Evolutionary conservation across 176 grass and related monocot genomes (phyloP).

Genomic region (Guadua angustifolia): DNA sequence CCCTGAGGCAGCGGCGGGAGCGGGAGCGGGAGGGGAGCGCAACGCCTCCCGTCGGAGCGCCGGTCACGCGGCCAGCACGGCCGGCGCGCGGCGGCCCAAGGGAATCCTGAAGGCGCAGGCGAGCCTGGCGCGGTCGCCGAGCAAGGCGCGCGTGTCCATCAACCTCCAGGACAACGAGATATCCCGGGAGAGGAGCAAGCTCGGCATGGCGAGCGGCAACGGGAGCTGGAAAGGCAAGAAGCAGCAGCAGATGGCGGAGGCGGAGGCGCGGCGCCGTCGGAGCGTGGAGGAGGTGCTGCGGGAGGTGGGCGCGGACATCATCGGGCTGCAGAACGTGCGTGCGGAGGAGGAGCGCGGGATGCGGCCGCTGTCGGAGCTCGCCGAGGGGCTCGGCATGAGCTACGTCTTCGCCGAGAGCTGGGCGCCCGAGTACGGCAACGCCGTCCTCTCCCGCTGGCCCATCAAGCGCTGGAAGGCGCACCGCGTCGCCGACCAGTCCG

Average conservation of each 20-base stretch:
- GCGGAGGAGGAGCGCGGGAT: slow-evolving; percentile 89
- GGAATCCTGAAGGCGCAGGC: slow-evolving; percentile 86
- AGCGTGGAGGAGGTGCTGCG: slow-evolving; percentile 89
- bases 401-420: slow-evolving; percentile 99
- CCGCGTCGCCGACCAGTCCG: slow-evolving; percentile 75
- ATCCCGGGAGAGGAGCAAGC: slow-evolving; percentile 64
- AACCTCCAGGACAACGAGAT: slow-evolving; percentile 98
- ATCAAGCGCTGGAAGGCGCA: slow-evolving; percentile 84
- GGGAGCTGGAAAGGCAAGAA: slow-evolving; percentile 38
- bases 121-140: slow-evolving; percentile 52
- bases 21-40: neutral
- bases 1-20: neutral
- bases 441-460: slow-evolving; percentile 90
- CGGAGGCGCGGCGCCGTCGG: slow-evolving; percentile 44
- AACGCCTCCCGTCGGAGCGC: neutral
- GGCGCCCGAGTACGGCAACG: slow-evolving; percentile 96
- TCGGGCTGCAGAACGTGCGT: slow-evolving; percentile 92
- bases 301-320: slow-evolving; percentile 81
- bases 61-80: neutral
- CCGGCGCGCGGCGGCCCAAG: slow-evolving; percentile 57
- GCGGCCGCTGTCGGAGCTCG: slow-evolving; percentile 85
- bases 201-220: neutral
- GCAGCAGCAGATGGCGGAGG: neutral
- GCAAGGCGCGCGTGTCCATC: slow-evolving; percentile 88
- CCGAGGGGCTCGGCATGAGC: slow-evolving; percentile 82